Evolutionary conservation across 306 rosid genomes (phyloP), one percentile per base, ranked within the genome.

Genomic region (Corylus heterophylla): DNA sequence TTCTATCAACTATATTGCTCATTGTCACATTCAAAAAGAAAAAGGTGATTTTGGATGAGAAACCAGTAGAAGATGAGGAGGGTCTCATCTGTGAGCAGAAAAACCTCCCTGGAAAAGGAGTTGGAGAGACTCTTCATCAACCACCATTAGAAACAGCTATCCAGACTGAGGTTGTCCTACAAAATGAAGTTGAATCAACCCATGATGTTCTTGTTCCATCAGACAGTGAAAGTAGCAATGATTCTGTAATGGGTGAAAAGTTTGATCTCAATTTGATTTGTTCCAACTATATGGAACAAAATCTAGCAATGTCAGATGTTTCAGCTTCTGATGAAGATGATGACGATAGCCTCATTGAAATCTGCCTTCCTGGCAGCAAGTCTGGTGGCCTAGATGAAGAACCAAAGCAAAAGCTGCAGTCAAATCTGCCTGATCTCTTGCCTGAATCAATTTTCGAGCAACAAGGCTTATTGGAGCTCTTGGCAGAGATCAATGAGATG

Each of bases 401-500:
- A 50, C 76, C 80, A 78, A 67, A 63, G 39, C 86, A 81, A 70
- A 81, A 81, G 31, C 42, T 64, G 75, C 76, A 79, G 68, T 18
- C 86, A 29, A 71, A 72, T 61, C 79, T 86, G 56, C 78, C 75
- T 8, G 82, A 83, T 74, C 82, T 89, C 27, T 44, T 81, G 69
- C 83, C 78, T 72, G 91, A 85, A 47, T 81, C 85, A 54, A 69
- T 83, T 48, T 82, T 84, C 76, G 75, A 59, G 76, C 82, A 91
- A 47, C 80, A 76, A 69, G 81, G 82, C 29, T 71, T 87, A 7
- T 55, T 77, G 83, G 92, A 89, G 73, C 80, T 89, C 22, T 75
- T 89, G n/a, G 89, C 71, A 83, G 93, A 91, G 71, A 81, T 85
- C 12, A 89, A 80, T 78, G 87, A 79, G 63, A 85, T 88, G 83